Evolutionary conservation across 1,139 yeast species (phyloP).

Genomic region (Nadsonia starkeyi-henricii): DNA sequence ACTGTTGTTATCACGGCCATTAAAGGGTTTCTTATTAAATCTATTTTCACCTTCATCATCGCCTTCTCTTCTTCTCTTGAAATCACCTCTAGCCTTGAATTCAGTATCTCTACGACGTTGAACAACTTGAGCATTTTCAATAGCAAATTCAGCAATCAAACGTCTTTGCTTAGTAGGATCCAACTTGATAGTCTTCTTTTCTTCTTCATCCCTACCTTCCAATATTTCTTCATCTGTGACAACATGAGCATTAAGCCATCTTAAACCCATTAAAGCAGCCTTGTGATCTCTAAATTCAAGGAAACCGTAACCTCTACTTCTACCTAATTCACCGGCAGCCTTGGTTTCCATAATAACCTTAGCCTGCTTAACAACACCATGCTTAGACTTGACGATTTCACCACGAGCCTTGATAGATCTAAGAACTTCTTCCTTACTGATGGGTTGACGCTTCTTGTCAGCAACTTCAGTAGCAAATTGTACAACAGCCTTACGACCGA

Average conservation of each 20-base stretch:
- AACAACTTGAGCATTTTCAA: slow-evolving; percentile 87
- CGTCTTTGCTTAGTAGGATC: slow-evolving; percentile 44
- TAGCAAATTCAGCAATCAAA: slow-evolving; percentile 86
- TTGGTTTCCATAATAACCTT: slow-evolving; percentile 87
- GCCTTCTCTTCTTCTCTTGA: slow-evolving; percentile 21
- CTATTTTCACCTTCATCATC: slow-evolving; percentile 17
- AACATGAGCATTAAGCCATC: slow-evolving; percentile 94
- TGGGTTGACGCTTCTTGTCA: slow-evolving; percentile 60
- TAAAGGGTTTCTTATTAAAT: slow-evolving; percentile 5
- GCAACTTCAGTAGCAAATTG: slow-evolving; percentile 90
- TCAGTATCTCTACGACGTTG: slow-evolving; percentile 64
- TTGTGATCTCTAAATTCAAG: slow-evolving; percentile 87
- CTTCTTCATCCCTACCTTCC: slow-evolving; percentile 62
- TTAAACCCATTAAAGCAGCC: slow-evolving; percentile 84
- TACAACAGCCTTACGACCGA: slow-evolving; percentile 90
- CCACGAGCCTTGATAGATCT: slow-evolving; percentile 63
- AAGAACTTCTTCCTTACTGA: slow-evolving; percentile 75
- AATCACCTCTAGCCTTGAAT: slow-evolving; percentile 11
- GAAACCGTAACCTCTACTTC: slow-evolving; percentile 96
- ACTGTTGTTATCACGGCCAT: neutral
- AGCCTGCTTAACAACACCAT: slow-evolving; percentile 88
- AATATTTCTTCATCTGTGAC: slow-evolving; percentile 57
- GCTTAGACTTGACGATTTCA: slow-evolving; percentile 47
- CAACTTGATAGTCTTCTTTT: slow-evolving; percentile 37
- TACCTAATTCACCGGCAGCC: slow-evolving; percentile 73